phyloP scores from a whole-genome alignment of 2,329 filamentous ascomycete species.

The Hypoxylon sp. region DNA sequence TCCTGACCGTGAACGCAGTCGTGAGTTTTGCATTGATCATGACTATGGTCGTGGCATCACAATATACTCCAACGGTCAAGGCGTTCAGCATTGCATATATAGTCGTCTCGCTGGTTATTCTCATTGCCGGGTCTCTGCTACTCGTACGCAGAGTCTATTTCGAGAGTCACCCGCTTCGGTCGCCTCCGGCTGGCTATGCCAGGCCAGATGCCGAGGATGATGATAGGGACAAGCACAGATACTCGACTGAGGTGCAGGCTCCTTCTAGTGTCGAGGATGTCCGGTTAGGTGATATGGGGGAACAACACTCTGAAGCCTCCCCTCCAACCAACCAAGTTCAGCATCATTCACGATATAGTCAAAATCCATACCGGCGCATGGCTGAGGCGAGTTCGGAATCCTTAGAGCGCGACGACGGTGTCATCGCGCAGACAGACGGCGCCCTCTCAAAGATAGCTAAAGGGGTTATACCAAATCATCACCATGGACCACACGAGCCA shows the following conservation, averaged over 20 bases:
- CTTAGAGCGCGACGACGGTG: neutral
- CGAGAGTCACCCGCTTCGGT: conserved; percentile 10
- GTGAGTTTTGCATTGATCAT: conserved; percentile 9
- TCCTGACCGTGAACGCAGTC: conserved; percentile 1
- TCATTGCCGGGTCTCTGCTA: neutral
- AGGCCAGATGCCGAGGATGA: neutral
- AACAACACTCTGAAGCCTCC: neutral
- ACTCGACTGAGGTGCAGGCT: neutral
- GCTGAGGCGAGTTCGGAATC: neutral
- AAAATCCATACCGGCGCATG: neutral
- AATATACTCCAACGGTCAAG: neutral
- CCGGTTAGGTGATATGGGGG: neutral
- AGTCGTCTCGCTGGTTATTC: neutral
- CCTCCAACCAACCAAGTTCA: neutral
- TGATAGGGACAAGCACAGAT: neutral
- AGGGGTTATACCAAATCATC: neutral
- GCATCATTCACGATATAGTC: neutral
- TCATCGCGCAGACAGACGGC: neutral
- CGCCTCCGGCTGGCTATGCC: neutral
- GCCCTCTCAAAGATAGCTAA: neutral
- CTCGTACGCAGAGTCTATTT: conserved; percentile 5
- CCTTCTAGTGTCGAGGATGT: neutral
- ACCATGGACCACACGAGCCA: neutral
- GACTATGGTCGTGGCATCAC: neutral
- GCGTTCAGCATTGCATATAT: conserved; percentile 12